phyloP scores from a whole-genome alignment of 257 asterid genomes.

The Solanum rostratum region DNA sequence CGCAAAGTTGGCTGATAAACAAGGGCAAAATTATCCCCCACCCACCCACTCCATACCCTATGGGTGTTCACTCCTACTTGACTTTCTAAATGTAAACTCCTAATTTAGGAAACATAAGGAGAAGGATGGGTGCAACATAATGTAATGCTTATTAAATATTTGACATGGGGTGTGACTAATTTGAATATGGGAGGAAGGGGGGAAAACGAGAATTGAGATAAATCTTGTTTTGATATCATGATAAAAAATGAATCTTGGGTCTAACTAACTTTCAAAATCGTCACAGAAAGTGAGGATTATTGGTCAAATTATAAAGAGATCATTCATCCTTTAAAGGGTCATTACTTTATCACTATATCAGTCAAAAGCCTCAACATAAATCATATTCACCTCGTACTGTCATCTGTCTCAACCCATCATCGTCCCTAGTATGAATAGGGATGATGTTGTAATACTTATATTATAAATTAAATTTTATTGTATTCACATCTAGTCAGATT shows the following conservation, averaged over 20 bases:
- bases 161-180: not conserved
- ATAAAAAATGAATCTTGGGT: not conserved
- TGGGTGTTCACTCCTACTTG: not conserved
- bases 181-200: not conserved
- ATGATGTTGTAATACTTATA: not conserved
- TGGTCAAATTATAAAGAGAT: not conserved
- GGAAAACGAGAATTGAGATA: not conserved
- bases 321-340: not conserved
- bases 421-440: not conserved
- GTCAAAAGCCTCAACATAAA: not conserved
- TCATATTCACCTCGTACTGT: not conserved
- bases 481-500: not conserved
- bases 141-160: not conserved
- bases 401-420: not conserved
- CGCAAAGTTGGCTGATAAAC: slow-evolving; percentile 23
- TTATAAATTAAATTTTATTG: not conserved
- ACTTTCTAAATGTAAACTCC: not conserved
- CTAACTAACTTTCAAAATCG: not conserved
- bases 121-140: not conserved
- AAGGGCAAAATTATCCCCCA: not conserved
- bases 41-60: not conserved
- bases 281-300: not conserved
- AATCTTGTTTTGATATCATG: not conserved
- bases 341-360: no score
- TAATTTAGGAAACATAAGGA: not conserved